Base-by-base conservation (phyloP, 1,284 basidiomycete species). In the Inonotus obliquus region DNA sequence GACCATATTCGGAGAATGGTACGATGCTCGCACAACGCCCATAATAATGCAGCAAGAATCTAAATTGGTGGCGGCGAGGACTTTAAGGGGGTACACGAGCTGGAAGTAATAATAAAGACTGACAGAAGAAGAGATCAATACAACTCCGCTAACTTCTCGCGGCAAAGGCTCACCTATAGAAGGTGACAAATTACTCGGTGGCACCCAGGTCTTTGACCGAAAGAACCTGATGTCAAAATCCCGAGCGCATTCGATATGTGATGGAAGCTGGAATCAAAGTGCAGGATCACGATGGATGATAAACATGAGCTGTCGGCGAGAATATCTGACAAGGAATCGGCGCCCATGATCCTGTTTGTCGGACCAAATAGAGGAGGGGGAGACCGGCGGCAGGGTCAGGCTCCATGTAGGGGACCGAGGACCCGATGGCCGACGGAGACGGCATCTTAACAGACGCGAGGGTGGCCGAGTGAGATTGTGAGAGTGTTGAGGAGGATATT, bases 181-280 rank as follows among this genome's bases (percentile, higher is more conserved):
- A 29, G 32, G 54, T 29, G 39, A 37, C 56, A 54, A 11, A n/a
- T n/a, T 54, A 14, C 14, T 41, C 53, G 2, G 39, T 19, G 53
- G 9, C 37, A 37, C 2, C 10, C 39, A n/a, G 35, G 4, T 17
- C 29, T 5, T 21, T 52, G 51, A 52, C 51, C 19, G 51, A 35
- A 52, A 35, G 27, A 52, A 13, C 57, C 60, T 62, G 60, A 62
- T 62, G 19, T 53, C 60, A 54, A 62, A 62, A 53, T 45, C 13
- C 41, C 55, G 60, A 62, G 60, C 60, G 54, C 60, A 53, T 14
- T n/a, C 48, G 38, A 32, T 39, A 62, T 58, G 61, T 54, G 56
- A 58, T 62, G 47, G 32, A n/a, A 44, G 52, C 17, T 25, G 59
- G 11, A 45, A 51, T 27, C 44, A 35, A 37, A 19, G 52, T 13